Base-by-base conservation (phyloP, 768 basidiomycete genomes). In the Russula virescens region DNA sequence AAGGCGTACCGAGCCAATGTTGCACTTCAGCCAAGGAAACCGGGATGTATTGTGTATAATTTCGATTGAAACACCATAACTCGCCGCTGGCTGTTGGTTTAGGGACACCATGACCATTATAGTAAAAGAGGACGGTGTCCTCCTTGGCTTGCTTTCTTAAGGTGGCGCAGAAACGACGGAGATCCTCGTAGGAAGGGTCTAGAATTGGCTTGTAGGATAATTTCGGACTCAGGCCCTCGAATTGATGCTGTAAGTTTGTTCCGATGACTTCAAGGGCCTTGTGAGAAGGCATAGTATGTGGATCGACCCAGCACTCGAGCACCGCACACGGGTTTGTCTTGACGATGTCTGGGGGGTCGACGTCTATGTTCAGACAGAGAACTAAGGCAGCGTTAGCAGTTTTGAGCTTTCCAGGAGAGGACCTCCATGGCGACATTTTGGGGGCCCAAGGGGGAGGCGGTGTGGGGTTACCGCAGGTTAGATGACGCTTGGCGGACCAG, bases 31-130 rank as follows among this genome's bases (percentile, higher is more conserved):
- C 88, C 47, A 99, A 78, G 19, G 93, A 94, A 13, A 98, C 90
- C 0, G 97, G 97, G 62, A 98, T 98, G 71, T 99, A 99, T 74
- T 99, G 96, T 0, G 97, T 98, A 73, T 98, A 98, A 68, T 85
- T 89, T 70, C 87, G 81, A 74, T 99, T 98, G 79, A 99, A 99
- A 60, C 97, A 95, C 97, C 97, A 99, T 56, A 99, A 81, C 74
- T 99, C 97, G 25, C 97, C 91, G 66, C 91, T 94, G 0, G 90
- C 80, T 0, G 97, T 98, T 13, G 97, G 97, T 70, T 92, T 95
- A 2, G 96, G 96, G 23, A 99, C 97, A 25, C 97, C 97, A 65
- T 98, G 97, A 3, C 97, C 97, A 66, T 98, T 99, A 76, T 98
- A 99, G 75, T 98, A 93, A 75, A 98, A 96, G 31, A 98, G 78